A percentile compares a stretch with the other conserved stretches of the same genome.
Evolutionary conservation across 768 basidiomycete species (phyloP).

Genomic region (Trametes meyenii): DNA sequence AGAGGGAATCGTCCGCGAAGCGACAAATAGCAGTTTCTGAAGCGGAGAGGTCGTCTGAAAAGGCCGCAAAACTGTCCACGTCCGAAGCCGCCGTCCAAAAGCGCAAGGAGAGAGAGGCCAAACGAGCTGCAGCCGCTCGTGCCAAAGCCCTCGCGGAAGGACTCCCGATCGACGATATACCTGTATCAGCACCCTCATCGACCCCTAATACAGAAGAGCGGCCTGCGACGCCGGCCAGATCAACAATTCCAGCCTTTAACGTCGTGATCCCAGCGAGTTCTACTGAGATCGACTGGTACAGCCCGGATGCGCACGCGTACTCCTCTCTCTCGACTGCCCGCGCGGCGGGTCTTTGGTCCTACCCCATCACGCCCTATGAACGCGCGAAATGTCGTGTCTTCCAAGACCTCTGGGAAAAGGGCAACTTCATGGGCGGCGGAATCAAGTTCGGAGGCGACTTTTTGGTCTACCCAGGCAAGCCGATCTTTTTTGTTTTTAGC

Average conservation of each 20-base stretch:
- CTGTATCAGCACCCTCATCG: not conserved
- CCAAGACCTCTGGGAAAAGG: slow-evolving; percentile 77
- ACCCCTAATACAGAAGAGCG: slow-evolving; percentile 11
- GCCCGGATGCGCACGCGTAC: slow-evolving; percentile 46
- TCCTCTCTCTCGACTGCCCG: slow-evolving; percentile 61
- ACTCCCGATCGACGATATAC: slow-evolving; percentile 3
- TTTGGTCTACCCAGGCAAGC: slow-evolving; percentile 90
- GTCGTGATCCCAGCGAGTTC: slow-evolving; percentile 73
- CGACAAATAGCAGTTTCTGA: slow-evolving; percentile 54
- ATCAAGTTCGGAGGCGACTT: slow-evolving; percentile 97
- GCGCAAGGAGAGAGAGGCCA: slow-evolving; percentile 68
- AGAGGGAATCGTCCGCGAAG: slow-evolving; percentile 48
- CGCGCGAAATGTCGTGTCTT: slow-evolving; percentile 81
- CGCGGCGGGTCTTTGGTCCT: slow-evolving; percentile 74
- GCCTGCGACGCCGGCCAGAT: slow-evolving; percentile 21
- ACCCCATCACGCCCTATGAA: slow-evolving; percentile 66
- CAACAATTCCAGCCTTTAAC: slow-evolving; percentile 42
- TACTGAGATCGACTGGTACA: slow-evolving; percentile 69
- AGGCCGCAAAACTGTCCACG: slow-evolving; percentile 32
- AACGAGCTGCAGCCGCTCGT: slow-evolving; percentile 32
- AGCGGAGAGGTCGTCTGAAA: slow-evolving; percentile 50
- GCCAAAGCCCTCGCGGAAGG: slow-evolving; percentile 31
- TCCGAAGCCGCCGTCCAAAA: slow-evolving; percentile 66
- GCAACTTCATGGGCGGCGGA: slow-evolving; percentile 86
- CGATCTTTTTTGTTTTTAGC: not conserved